A percentile compares a stretch with the other conserved stretches of the same genome.
Evolutionary conservation across 1,284 basidiomycete species (phyloP).

Genomic region (Fistulina hepatica): DNA sequence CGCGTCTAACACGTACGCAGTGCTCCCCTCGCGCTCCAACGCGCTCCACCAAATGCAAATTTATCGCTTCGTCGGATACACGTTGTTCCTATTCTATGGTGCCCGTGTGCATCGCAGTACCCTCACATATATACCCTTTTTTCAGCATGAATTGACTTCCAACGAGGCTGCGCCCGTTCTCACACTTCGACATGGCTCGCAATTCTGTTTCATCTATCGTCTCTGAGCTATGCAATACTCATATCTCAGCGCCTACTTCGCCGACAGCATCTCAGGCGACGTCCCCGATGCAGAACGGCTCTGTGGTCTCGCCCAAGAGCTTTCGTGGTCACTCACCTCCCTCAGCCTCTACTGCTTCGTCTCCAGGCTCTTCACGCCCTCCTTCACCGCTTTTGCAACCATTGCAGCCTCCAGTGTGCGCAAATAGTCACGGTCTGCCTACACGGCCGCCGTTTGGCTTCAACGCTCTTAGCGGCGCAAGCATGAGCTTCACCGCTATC

Average conservation of each 20-base stretch:
- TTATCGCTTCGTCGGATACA: too few species aligned
- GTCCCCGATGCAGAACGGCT: neutral
- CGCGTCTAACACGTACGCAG: too few species aligned
- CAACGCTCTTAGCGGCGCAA: constrained; percentile 13
- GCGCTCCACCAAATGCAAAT: too few species aligned
- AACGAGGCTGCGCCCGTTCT: too few species aligned
- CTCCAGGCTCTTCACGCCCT: constrained; percentile 13
- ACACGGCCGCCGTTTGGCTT: constrained; percentile 1
- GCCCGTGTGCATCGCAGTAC: too few species aligned
- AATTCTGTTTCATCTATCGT: neutral
- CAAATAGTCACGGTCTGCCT: constrained; percentile 4
- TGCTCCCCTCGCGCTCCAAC: too few species aligned
- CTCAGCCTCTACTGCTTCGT: constrained; percentile 7
- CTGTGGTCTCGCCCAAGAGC: too few species aligned
- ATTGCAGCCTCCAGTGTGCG: constrained; percentile 3
- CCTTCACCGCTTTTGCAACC: constrained; percentile 13
- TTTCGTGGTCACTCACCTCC: constrained; percentile 11
- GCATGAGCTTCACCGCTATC: constrained; percentile 14
- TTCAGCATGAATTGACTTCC: too few species aligned
- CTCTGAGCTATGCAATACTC: neutral
- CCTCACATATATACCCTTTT: too few species aligned
- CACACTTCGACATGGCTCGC: too few species aligned
- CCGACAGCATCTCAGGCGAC: constrained; percentile 1
- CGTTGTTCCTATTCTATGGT: too few species aligned
- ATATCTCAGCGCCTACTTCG: constrained; percentile 4